A percentile compares a stretch with the other conserved stretches of the same genome.
Evolutionary conservation across 2,329 filamentous ascomycete species (phyloP).

Genomic region (Fusarium falciforme): DNA sequence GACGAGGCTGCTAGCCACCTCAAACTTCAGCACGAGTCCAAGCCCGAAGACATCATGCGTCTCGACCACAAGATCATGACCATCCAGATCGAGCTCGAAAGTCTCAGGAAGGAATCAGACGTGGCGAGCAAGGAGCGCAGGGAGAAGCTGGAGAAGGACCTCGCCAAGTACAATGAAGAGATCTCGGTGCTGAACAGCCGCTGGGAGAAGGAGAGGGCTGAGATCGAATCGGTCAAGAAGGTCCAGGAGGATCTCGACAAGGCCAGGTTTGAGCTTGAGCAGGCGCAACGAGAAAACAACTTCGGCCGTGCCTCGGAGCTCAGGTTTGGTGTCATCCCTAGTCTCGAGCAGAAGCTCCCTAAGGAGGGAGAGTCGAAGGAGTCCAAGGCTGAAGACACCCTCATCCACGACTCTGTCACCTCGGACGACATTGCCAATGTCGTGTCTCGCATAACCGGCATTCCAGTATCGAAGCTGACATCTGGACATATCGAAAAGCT

Average conservation of each 20-base stretch:
- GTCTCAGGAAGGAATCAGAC: slow-evolving; percentile 92
- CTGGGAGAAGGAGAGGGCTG: slow-evolving; percentile 90
- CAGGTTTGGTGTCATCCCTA: slow-evolving; percentile 87
- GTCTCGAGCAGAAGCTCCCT: slow-evolving; percentile 81
- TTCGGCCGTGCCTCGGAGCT: slow-evolving; percentile 93
- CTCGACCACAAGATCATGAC: slow-evolving; percentile 97
- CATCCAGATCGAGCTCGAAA: slow-evolving; percentile 96
- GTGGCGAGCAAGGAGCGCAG: slow-evolving; percentile 87
- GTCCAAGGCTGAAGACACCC: slow-evolving; percentile 58
- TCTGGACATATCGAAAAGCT: slow-evolving; percentile 94
- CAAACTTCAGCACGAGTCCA: slow-evolving; percentile 94
- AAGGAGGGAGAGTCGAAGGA: slow-evolving; percentile 70
- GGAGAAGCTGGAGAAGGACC: slow-evolving; percentile 82
- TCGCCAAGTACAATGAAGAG: slow-evolving; percentile 83
- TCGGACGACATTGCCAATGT: slow-evolving; percentile 94
- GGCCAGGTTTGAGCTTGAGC: slow-evolving; percentile 85
- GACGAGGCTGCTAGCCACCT: slow-evolving; percentile 94
- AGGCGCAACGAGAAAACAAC: slow-evolving; percentile 87
- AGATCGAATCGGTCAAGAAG: slow-evolving; percentile 88
- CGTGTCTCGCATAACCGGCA: slow-evolving; percentile 90
- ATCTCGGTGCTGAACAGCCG: slow-evolving; percentile 78
- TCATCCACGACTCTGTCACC: slow-evolving; percentile 95
- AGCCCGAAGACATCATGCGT: slow-evolving; percentile 92
- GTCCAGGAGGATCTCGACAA: slow-evolving; percentile 90
- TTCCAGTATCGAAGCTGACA: slow-evolving; percentile 91